Evolutionary conservation across 345 rosid genomes (phyloP).

Genomic region (Brassica incana): DNA sequence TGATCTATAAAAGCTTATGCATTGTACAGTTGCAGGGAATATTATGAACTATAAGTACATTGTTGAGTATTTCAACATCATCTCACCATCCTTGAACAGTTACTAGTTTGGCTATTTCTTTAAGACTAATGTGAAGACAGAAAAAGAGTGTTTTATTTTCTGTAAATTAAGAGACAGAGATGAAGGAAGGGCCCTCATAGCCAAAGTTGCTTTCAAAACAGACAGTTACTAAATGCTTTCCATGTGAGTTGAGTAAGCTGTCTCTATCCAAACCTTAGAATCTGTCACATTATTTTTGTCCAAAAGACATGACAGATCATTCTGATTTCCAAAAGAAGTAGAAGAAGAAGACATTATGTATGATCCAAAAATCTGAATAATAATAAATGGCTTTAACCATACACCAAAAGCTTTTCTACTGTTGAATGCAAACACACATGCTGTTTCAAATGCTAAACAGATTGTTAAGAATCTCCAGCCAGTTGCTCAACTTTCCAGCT

Average conservation of each 20-base stretch:
- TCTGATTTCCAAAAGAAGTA: not conserved
- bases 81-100: not conserved
- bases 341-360: slow-evolving; percentile 7
- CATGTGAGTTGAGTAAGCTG: slow-evolving; percentile 34
- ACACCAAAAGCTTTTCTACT: slow-evolving; percentile 26
- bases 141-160: not conserved
- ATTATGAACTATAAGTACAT: not conserved
- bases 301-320: slow-evolving; percentile 13
- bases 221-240: slow-evolving; percentile 19
- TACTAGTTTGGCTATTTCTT: not conserved
- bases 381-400: slow-evolving; percentile 15
- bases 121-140: not conserved
- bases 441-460: not conserved
- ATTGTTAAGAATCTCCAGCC: slow-evolving; percentile 6
- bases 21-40: not conserved
- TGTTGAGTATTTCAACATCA: not conserved
- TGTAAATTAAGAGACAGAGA: not conserved
- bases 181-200: slow-evolving; percentile 6
- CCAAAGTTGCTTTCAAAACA: slow-evolving; percentile 23
- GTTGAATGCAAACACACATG: slow-evolving; percentile 15
- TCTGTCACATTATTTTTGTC: slow-evolving; percentile 10
- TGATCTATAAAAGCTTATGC: not conserved
- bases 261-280: slow-evolving; percentile 17
- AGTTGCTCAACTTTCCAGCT: slow-evolving; percentile 84
- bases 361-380: not conserved